Percentiles rank a stretch among this genome's conserved stretches.
These are phyloP conservation scores for Monosporascus sp. DNA, from an alignment of 2,329 filamentous ascomycete species.

Conservation along the genomic window DNA sequence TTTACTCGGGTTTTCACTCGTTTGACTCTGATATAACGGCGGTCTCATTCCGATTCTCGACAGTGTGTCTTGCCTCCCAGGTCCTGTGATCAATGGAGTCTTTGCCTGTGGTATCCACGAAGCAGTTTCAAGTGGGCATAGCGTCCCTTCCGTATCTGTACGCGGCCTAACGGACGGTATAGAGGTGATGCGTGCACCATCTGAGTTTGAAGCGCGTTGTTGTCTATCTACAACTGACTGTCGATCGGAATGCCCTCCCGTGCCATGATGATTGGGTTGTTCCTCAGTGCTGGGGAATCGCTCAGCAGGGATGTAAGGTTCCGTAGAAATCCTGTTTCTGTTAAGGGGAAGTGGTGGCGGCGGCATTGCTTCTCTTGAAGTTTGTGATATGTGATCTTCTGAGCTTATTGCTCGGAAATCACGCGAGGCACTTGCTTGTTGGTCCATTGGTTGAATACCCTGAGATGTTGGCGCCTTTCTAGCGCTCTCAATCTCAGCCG, in stretches of 20 bases:
- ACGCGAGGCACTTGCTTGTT: background rate
- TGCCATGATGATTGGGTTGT: background rate
- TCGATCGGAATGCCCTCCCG: background rate
- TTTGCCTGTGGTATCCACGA: slow-evolving; percentile 22
- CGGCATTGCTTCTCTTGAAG: slow-evolving; percentile 26
- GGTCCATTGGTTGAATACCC: background rate
- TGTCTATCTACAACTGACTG: background rate
- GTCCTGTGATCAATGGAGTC: slow-evolving; percentile 9
- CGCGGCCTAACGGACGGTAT: background rate
- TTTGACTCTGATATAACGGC: slow-evolving; percentile 12
- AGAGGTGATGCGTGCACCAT: background rate
- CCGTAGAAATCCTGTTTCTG: background rate
- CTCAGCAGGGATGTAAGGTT: background rate
- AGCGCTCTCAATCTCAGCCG: background rate
- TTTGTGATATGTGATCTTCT: slow-evolving; percentile 11
- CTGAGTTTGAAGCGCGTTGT: background rate
- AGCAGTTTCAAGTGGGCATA: slow-evolving; percentile 9
- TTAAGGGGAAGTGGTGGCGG: slow-evolving; percentile 22
- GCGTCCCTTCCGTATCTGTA: slow-evolving; percentile 2
- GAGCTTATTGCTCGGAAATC: background rate
- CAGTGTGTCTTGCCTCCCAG: slow-evolving; percentile 5
- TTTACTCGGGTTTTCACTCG: slow-evolving; percentile 1
- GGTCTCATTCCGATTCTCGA: slow-evolving; percentile 14
- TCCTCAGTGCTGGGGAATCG: background rate
- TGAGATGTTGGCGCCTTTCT: background rate